These are phyloP conservation scores for Suillus ampliporus DNA, from an alignment of 768 basidiomycete species.

Conservation along the genomic window DNA sequence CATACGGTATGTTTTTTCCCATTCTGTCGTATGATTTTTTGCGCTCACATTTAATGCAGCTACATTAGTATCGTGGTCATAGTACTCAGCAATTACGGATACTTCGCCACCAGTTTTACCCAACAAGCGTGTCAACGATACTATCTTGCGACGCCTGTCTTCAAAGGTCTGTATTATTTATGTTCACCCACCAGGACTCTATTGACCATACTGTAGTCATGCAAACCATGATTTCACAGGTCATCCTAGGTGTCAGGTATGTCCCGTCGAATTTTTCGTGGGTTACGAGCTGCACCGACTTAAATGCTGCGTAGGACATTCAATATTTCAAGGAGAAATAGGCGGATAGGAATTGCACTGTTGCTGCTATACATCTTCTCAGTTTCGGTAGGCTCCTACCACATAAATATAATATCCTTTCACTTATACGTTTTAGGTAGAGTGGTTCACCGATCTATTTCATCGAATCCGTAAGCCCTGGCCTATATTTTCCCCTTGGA, in stretches of 20 bases:
- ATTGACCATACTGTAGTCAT: constrained; percentile 45
- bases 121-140: constrained; percentile 51
- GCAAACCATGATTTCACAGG: constrained; percentile 69
- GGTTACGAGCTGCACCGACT: neutral
- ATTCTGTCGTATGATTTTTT: neutral
- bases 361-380: constrained; percentile 45
- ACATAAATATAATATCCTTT: neutral
- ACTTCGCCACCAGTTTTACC: constrained; percentile 59
- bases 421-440: constrained; percentile 41
- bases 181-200: neutral
- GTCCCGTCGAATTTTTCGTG: neutral
- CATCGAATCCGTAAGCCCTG: constrained; percentile 52
- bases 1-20: constrained; percentile 29
- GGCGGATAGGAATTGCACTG: constrained; percentile 46
- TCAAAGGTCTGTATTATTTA: constrained; percentile 55
- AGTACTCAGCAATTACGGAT: constrained; percentile 60
- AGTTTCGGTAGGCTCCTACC: constrained; percentile 45
- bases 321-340: constrained; percentile 58
- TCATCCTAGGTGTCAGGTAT: constrained; percentile 68
- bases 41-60: constrained; percentile 15
- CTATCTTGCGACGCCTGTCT: constrained; percentile 56
- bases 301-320: constrained; percentile 47
- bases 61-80: constrained; percentile 53
- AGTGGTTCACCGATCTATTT: constrained; percentile 63
- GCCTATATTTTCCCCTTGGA: constrained; percentile 10